Conservation (phyloP, 768 basidiomycete species). For the Nevesoporus exiguus region DNA sequence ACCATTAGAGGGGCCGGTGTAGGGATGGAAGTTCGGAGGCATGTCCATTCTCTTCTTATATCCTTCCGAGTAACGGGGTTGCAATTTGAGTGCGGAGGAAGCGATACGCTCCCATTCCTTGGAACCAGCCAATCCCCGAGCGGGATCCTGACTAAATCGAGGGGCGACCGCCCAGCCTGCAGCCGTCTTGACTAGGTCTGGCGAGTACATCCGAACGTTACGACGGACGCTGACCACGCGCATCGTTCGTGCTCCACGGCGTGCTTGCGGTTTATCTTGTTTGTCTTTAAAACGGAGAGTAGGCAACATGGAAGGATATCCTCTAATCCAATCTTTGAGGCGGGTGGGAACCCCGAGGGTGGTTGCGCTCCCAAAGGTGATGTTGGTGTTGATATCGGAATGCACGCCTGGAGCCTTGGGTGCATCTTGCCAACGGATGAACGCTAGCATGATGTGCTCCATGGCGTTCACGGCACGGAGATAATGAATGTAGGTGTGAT, state of each 20-base stretch:
- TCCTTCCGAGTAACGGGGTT: slow-evolving; percentile 68
- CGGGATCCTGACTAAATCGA: slow-evolving; percentile 18
- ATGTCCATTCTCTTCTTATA: slow-evolving; percentile 79
- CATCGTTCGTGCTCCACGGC: slow-evolving; percentile 75
- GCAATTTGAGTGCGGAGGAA: slow-evolving; percentile 54
- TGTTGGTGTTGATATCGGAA: slow-evolving; percentile 30
- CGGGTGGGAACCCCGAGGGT: slow-evolving; percentile 73
- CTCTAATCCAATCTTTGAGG: slow-evolving; percentile 89
- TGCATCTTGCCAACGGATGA: slow-evolving; percentile 78
- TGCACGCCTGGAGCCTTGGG: slow-evolving; percentile 35
- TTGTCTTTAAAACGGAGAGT: slow-evolving; percentile 49
- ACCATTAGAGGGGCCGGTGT: slow-evolving; percentile 27
- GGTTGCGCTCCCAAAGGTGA: slow-evolving; percentile 47
- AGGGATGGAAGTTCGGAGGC: slow-evolving; percentile 56
- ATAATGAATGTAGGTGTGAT: slow-evolving; percentile 63
- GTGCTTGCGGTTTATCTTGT: slow-evolving; percentile 54
- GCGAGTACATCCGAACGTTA: slow-evolving; percentile 83
- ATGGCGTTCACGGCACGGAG: slow-evolving; percentile 81
- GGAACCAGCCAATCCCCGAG: slow-evolving; percentile 46
- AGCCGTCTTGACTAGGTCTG: slow-evolving; percentile 73
- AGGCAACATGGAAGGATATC: slow-evolving; percentile 80
- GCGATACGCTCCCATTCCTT: slow-evolving; percentile 79
- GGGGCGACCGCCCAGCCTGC: slow-evolving; percentile 46
- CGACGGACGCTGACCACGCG: slow-evolving; percentile 73
- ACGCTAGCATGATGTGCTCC: slow-evolving; percentile 90